Evolutionary conservation across 257 asterid species (phyloP).

Genomic region (Striga asiatica): DNA sequence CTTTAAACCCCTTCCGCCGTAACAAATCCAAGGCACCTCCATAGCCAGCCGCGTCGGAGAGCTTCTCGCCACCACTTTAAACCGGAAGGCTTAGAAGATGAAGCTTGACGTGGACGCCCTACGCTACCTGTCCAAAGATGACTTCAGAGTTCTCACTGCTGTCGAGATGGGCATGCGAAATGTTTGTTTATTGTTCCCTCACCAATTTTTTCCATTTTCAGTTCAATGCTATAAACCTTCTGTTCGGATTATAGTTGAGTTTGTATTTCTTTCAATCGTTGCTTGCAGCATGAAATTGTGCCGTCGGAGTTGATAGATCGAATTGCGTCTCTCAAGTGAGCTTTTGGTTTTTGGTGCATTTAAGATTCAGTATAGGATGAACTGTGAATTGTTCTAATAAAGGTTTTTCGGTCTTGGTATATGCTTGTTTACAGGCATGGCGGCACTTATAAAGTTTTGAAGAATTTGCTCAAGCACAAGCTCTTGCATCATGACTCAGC

Average conservation of each 20-base stretch:
- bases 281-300: slow-evolving; percentile 77
- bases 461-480: slow-evolving; percentile 93
- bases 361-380: not conserved
- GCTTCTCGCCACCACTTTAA: too few relatives aligned
- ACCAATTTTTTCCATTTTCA: not conserved
- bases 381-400: not conserved
- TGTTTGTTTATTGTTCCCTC: too few relatives aligned
- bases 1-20: not conserved
- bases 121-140: slow-evolving; percentile 82
- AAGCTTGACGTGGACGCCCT: slow-evolving; percentile 76
- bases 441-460: slow-evolving; percentile 91
- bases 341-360: not conserved
- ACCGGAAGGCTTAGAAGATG: slow-evolving; percentile 34
- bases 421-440: slow-evolving; percentile 56
- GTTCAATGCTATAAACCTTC: not conserved
- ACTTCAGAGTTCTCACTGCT: slow-evolving; percentile 89
- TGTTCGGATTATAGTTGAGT: not conserved
- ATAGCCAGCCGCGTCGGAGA: too few relatives aligned
- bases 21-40: not conserved
- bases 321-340: slow-evolving; percentile 79
- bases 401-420: not conserved
- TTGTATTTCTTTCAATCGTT: not conserved
- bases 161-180: slow-evolving; percentile 99
- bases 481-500: slow-evolving; percentile 90
- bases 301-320: slow-evolving; percentile 68